Base-by-base conservation (phyloP, 805 yeast species). In the Saccharomyces jurei region DNA sequence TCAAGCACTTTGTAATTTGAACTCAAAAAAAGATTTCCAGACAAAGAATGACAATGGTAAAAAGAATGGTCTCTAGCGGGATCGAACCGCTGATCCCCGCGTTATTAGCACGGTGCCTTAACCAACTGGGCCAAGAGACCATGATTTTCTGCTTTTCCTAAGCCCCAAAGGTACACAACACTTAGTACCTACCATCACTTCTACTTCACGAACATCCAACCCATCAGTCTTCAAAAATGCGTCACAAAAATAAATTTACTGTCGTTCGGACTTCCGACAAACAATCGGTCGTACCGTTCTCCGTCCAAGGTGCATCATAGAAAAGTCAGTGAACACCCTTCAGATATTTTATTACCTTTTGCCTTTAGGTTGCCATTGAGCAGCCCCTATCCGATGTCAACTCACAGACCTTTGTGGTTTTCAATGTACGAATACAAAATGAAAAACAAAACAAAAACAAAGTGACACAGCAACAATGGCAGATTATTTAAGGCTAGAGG, bases 11-110 rank as follows among this genome's bases (percentile, higher is more conserved):
- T 8, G 2, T 22, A 14, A n/a, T 10, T 22, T 46, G n/a, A 14
- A 2, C 17, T 9, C 26, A 26, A 46, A 22, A 14, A 31, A 31
- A 31, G 17, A 13, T 29, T 9, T 29, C 4, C 31, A 29, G 13
- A 29, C 13, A 2, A 13, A 10, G n/a, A 31, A 31, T 14, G 21
- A n/a, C 14, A 50, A 9, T 26, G n/a, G 17, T 27, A 54, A 55
- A 58, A 56, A 41, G 30, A 62, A 61, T 66, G 70, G 64, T 66
- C 65, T 60, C 70, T 66, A 66, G 68, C 70, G 68, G 70, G 70
- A 64, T 66, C 70, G 70, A 66, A 66, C 70, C 68, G 70, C 68
- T 66, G 70, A 66, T 66, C 70, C 68, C 68, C 66, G 70, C 70
- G 70, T 66, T 66, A 66, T 66, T 66, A 66, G 70, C 70, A 66